Evolutionary conservation across 495 filamentous ascomycete genomes (phyloP).

Genomic region (Collariella sp.): DNA sequence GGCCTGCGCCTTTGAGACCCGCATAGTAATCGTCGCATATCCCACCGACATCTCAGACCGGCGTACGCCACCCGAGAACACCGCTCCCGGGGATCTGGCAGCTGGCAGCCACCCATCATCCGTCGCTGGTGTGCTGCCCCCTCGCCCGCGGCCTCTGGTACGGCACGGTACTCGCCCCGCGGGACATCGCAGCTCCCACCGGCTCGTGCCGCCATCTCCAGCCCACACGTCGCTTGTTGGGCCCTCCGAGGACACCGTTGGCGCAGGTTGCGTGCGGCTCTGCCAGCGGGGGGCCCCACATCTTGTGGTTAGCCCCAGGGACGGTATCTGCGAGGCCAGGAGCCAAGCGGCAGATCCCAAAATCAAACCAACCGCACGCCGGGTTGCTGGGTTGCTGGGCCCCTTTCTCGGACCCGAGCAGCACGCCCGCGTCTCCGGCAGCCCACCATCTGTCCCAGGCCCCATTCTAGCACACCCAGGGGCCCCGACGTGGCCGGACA

Average conservation of each 20-base stretch:
- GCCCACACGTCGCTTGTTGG: neutral
- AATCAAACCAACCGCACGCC: neutral
- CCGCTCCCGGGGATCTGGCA: neutral
- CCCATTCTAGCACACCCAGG: neutral
- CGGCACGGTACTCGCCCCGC: no score
- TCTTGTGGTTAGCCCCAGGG: no score
- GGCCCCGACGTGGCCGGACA: neutral
- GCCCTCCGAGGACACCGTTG: neutral
- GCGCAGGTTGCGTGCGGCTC: neutral
- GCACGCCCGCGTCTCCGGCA: constrained; percentile 7
- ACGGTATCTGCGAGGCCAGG: no score
- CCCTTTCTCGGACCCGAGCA: constrained; percentile 19
- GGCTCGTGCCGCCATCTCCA: constrained; percentile 5
- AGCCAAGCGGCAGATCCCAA: neutral
- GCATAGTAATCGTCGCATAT: neutral
- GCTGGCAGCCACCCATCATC: neutral
- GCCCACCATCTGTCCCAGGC: neutral
- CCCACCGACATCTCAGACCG: neutral
- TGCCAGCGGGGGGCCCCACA: neutral
- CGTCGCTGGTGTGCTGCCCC: neutral
- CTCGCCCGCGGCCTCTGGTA: no score
- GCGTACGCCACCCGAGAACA: constrained; percentile 7
- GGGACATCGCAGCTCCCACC: constrained; percentile 3
- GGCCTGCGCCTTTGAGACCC: constrained; percentile 1
- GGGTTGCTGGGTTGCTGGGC: neutral